Evolutionary conservation across 2,329 filamentous ascomycete species (phyloP), one percentile per base, ranked within the genome.

Genomic region (Trichoderma sp.): DNA sequence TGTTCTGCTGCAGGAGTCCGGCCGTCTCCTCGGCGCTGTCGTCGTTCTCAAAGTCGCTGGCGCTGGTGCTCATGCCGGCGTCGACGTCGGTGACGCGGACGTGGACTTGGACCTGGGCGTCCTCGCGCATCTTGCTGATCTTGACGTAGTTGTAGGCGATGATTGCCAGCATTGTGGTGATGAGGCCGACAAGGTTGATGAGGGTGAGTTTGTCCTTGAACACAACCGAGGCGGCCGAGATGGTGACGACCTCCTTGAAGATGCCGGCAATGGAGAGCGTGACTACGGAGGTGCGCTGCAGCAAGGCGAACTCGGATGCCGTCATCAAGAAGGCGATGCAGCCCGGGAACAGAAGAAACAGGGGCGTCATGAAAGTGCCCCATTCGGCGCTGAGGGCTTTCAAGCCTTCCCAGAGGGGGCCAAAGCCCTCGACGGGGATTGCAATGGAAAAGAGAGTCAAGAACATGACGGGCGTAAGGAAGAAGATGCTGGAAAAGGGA

Each of bases 171-270:
- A 98, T 92, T 0, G 95, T 99, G 59, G 97, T 89, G n/a, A 96
- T 76, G 13, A 99, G 83, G 8, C 95, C 95, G 17, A 91, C 86
- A 10, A 97, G 82, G 78, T 99, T 99, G 82, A 99, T 88, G 0
- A 90, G 83, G 0, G 94, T 97, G 54, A 99, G 86, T 58, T 86
- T 87, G 77, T 99, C 95, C 73, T 95, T 87, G 82, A 97, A 99
- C 4, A 97, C 89, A 32, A 96, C 78, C 9, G 93, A 91, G 0
- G 94, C 94, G 1, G 93, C 93, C 48, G 88, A 90, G 74, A 99
- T 98, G 15, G 95, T 99, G 66, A 99, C 90, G 48, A 98, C 95
- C 81, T 99, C 95, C 78, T 99, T 99, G 84, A 99, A 98, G 70
- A 99, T 98, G 70, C 95, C 95, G 70, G 94, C 97, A 73, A 99